Conservation (phyloP, 1,284 basidiomycete genomes). For the Pholiota adiposa region DNA sequence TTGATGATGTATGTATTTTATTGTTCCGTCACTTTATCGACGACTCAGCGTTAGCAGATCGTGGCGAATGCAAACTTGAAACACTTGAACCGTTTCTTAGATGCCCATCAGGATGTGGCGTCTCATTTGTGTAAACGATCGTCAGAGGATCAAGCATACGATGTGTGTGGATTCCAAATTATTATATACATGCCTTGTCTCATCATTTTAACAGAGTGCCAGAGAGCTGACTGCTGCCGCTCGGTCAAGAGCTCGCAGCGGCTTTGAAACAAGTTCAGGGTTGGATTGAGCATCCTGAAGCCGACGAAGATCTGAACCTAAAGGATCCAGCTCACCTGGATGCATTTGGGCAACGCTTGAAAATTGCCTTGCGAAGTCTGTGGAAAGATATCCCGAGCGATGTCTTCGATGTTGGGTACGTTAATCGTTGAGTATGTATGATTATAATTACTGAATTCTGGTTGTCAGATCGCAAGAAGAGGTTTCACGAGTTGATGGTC, state of each 20-base stretch:
- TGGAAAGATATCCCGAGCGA: conserved; percentile 72
- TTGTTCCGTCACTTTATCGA: neutral
- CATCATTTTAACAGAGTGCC: conserved; percentile 60
- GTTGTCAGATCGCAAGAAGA: conserved; percentile 70
- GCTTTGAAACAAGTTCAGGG: conserved; percentile 60
- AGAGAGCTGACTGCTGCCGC: conserved; percentile 73
- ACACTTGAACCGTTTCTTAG: conserved; percentile 59
- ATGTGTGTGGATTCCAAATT: conserved; percentile 52
- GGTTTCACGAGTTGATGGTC: conserved; percentile 60
- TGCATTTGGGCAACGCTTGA: conserved; percentile 58
- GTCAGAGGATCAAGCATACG: conserved; percentile 77
- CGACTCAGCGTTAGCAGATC: conserved; percentile 51
- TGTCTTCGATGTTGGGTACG: conserved; percentile 78
- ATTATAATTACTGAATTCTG: neutral
- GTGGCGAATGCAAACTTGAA: conserved; percentile 54
- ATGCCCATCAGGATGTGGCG: conserved; percentile 65
- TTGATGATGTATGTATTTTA: conserved; percentile 66
- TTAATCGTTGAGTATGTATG: conserved; percentile 2
- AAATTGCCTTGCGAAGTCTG: conserved; percentile 61
- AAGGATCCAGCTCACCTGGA: conserved; percentile 43
- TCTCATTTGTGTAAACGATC: conserved; percentile 69
- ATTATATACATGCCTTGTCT: conserved; percentile 37
- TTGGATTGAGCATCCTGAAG: conserved; percentile 44
- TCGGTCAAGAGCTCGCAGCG: conserved; percentile 75
- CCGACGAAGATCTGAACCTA: conserved; percentile 42